Evolutionary conservation across 2,329 filamentous ascomycete genomes (phyloP).

Genomic region (Aspergillus sp.): DNA sequence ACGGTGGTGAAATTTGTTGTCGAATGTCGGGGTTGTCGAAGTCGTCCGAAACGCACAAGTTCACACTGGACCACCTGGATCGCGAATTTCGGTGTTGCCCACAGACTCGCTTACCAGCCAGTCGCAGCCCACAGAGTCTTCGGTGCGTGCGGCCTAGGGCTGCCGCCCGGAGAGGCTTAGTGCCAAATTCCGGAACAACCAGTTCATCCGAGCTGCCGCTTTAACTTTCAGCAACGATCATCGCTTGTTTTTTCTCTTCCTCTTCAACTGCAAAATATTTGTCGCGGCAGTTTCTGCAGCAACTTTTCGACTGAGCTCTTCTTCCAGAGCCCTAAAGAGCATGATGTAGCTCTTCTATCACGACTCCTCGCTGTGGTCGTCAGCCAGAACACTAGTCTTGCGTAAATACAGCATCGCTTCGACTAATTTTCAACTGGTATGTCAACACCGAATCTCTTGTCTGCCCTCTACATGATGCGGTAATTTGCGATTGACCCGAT

Average conservation of each 20-base stretch:
- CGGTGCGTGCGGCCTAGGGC: constrained; percentile 37
- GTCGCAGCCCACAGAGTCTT: constrained; percentile 22
- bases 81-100: constrained; percentile 43
- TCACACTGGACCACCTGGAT: constrained; percentile 25
- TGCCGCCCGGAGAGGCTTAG: constrained; percentile 21
- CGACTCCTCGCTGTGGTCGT: neutral
- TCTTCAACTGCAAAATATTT: neutral
- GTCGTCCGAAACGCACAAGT: constrained; percentile 35
- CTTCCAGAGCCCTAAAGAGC: neutral
- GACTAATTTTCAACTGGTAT: constrained; percentile 20
- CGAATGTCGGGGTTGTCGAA: constrained; percentile 43
- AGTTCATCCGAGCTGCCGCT: constrained; percentile 27
- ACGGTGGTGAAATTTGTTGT: constrained; percentile 39
- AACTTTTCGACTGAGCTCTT: neutral
- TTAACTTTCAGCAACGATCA: constrained; percentile 23
- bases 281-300: neutral
- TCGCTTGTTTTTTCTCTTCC: constrained; percentile 23
- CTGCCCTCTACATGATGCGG: constrained; percentile 69
- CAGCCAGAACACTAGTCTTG: neutral
- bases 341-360: constrained; percentile 6
- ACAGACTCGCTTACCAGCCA: constrained; percentile 45
- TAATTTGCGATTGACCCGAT: constrained; percentile 99
- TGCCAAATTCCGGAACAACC: constrained; percentile 4
- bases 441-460: constrained; percentile 16
- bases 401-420: neutral